A percentile compares a stretch with the other conserved stretches of the same genome.
Evolutionary conservation across 1,284 basidiomycete species (phyloP).

Genomic region (Coriolopsis trogii): DNA sequence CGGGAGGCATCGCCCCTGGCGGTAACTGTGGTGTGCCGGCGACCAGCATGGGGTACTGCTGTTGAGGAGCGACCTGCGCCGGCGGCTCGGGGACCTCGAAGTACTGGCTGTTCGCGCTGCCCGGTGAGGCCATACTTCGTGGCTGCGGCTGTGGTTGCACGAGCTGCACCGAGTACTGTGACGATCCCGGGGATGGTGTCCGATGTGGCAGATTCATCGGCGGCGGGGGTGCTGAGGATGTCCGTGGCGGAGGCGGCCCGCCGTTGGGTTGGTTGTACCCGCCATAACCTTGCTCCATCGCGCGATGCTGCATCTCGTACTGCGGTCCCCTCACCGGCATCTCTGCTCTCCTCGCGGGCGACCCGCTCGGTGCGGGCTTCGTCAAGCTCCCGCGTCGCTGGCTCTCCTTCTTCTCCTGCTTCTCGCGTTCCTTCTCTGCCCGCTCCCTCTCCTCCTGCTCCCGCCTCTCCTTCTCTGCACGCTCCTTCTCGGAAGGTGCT

Average conservation of each 20-base stretch:
- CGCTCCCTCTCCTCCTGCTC: slow-evolving; percentile 48
- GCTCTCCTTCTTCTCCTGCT: slow-evolving; percentile 50
- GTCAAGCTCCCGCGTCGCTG: slow-evolving; percentile 44
- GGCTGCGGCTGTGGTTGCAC: slow-evolving; percentile 42
- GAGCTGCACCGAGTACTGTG: slow-evolving; percentile 30
- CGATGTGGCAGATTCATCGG: slow-evolving; percentile 16
- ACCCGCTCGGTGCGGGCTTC: slow-evolving; percentile 57
- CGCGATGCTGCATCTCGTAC: slow-evolving; percentile 92
- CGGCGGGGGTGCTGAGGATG: slow-evolving; percentile 30
- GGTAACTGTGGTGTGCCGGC: slow-evolving; percentile 44
- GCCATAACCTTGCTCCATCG: slow-evolving; percentile 85
- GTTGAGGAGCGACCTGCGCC: slow-evolving; percentile 27
- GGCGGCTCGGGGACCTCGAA: slow-evolving; percentile 37
- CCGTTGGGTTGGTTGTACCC: slow-evolving; percentile 22
- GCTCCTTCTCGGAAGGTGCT: slow-evolving; percentile 42
- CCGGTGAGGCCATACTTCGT: slow-evolving; percentile 15
- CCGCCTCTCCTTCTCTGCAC: slow-evolving; percentile 47
- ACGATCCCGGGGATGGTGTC: slow-evolving; percentile 20
- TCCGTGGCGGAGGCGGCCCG: slow-evolving; percentile 14
- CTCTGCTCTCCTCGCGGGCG: slow-evolving; percentile 72
- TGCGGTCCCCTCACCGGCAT: slow-evolving; percentile 86
- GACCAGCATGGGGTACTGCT: slow-evolving; percentile 32
- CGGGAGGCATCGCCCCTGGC: slow-evolving; percentile 64
- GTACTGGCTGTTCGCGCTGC: slow-evolving; percentile 34
- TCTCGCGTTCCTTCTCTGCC: slow-evolving; percentile 49